A percentile compares a stretch with the other conserved stretches of the same genome.
These are phyloP conservation scores for Monosporascus sp. DNA, from an alignment of 2,329 filamentous ascomycete genomes.

Conservation along the genomic window DNA sequence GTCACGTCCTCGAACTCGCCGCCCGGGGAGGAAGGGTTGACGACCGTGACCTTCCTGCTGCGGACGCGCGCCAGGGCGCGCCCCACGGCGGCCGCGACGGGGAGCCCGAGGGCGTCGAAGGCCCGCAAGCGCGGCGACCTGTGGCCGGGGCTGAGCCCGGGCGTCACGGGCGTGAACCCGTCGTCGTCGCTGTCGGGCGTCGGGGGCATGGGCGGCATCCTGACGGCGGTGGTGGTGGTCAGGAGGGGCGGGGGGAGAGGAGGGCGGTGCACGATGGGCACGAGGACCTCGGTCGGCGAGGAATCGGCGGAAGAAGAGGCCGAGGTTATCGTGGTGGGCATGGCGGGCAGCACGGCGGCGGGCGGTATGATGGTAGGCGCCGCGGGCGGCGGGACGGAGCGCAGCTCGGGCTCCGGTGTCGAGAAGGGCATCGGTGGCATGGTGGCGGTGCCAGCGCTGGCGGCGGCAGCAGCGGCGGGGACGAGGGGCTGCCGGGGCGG, in stretches of 20 bases:
- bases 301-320: neutral
- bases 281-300: constrained; percentile 17
- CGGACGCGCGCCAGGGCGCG: constrained; percentile 7
- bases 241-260: constrained; percentile 10
- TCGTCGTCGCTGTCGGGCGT: constrained; percentile 17
- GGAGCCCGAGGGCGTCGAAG: constrained; percentile 25
- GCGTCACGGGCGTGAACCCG: constrained; percentile 23
- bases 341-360: neutral
- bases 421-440: constrained; percentile 8
- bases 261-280: constrained; percentile 20
- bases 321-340: neutral
- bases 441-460: constrained; percentile 7
- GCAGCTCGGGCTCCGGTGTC: neutral
- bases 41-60: constrained; percentile 10
- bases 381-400: constrained; percentile 2
- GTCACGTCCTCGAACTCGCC: constrained; percentile 18
- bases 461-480: constrained; percentile 1
- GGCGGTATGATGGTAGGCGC: neutral
- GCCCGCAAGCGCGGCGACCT: constrained; percentile 16
- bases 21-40: neutral
- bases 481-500: neutral
- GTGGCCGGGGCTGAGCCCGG: constrained; percentile 13
- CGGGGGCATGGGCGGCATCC: constrained; percentile 13
- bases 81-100: constrained; percentile 2
- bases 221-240: constrained; percentile 5